Evolutionary conservation across 2,329 filamentous ascomycete species (phyloP), one percentile per base, ranked within the genome.

Genomic region (Setomelanomma holmii): DNA sequence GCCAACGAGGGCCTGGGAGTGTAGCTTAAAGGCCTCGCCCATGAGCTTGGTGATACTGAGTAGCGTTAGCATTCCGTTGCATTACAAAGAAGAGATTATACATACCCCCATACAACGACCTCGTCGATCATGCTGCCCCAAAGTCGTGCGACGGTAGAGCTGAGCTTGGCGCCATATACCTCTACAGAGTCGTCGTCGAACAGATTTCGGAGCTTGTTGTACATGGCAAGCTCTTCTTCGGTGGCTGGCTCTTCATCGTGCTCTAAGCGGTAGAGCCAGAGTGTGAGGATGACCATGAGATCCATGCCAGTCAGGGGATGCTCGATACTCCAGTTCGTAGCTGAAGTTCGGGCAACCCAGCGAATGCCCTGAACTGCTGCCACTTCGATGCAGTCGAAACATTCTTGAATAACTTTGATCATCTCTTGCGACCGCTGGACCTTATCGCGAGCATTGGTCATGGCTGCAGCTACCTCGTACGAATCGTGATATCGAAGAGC

Each of bases 41-140:
- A 98, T 96, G 44, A 98, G 86, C 73, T 96, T 92, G 66, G 91
- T 93, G 72, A 96, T 93, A 51, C 90, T 93, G 68, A 20, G 34
- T 23, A 43, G 41, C 45, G 76, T 87, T 80, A 86, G 83, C 63
- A 60, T 43, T 17, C 12, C n/a, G 11, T 10, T 10, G 19, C 17
- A 6, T 36, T 23, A 45, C 39, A 19, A 16, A 40, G 10, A 23
- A 10, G 49, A 11, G n/a, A 19, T 11, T 17, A 20, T 14, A 89
- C 92, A 86, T 88, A 96, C 92, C 95, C 95, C 95, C 95, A 98
- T 55, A 99, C 95, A 64, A 98, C 93, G 58, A 98, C 95, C 78
- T 97, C 95, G 73, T 98, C 95, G 61, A 98, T 87, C 89, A 98
- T 97, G 60, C 91, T 93, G 67, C 93, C 95, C 95, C 95, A 99